Base-by-base conservation (phyloP, 768 basidiomycete species). In the Tulasnella sp. region DNA sequence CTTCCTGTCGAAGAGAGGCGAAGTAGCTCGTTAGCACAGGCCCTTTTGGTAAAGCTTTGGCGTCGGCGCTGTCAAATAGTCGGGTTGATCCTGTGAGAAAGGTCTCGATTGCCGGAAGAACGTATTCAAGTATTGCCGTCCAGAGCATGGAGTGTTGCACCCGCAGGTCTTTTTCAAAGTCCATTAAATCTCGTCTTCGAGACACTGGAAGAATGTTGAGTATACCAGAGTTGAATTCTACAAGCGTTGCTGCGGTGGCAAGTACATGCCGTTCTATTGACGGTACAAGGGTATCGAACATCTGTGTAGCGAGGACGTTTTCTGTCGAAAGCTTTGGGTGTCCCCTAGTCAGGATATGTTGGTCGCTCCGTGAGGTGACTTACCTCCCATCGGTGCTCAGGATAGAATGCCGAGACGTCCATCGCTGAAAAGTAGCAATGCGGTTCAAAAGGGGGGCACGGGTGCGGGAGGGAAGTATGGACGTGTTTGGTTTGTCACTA, bases 241-340 rank as follows among this genome's bases (percentile, higher is more conserved):
- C 32, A 23, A 74, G 44, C 20, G 10, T 20, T 37, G 6, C 32
- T 42, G 73, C n/a, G 15, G 73, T 35, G 18, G 32, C 15, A 23
- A 20, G 15, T 0, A 74, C 26, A 37, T 42, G 32, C 10, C 51
- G 44, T 29, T 35, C 44, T 20, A 74, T 44, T n/a, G 73, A 74
- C 18, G 73, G 73, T 3, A 74, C 26, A 20, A 48, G 44, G n/a
- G 73, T 74, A 55, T 74, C 73, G 10, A 74, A 42, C 73, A 74
- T 74, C 23, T 74, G 44, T 23, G 73, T 74, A 4, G 40, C 23
- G 23, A 74, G 73, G 10, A 74, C 18, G n/a, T 74, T 74, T 20
- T 42, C 44, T 35, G 46, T 48, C 18, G 44, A 44, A 32, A 74
- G 73, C 73, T 74, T 44, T 44, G 11, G 5, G 44, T 20, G 35